Base-by-base conservation (phyloP, 2,329 filamentous ascomycete species). In the Aspergillus sp. region DNA sequence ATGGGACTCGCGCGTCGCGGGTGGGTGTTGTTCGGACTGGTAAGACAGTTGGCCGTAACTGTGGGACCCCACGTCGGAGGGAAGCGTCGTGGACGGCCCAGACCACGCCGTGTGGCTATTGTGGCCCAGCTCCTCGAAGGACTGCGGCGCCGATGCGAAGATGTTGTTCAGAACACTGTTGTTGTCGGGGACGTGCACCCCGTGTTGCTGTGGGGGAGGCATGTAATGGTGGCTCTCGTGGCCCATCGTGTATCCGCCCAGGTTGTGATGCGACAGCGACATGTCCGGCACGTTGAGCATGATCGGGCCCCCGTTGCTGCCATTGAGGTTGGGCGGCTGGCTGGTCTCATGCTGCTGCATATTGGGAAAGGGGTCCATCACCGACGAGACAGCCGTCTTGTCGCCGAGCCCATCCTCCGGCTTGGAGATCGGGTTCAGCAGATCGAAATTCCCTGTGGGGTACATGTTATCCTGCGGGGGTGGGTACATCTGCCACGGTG, bases 231-330 rank as follows among this genome's bases (percentile, higher is more conserved):
- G 70, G 36, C 55, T 55, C 31, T 71, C 67, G 20, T 67, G 64
- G 32, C 63, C 58, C 50, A 73, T 61, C 14, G 49, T 52, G 51
- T 72, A 73, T 20, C 60, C 63, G 13, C 56, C 48, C 3, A 72
- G 57, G 29, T 60, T 59, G 3, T 63, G 58, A 40, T 71, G 68
- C 4, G 69, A 60, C 14, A 73, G 60, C 2, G 68, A 61, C 9
- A 72, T 51, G 34, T 71, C 70, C n/a, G 71, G 64, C 25, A 71
- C 61, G 44, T 66, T 70, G 13, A 73, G 63, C 63, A 73, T 67
- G 36, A 64, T 55, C 1, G 67, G 61, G 19, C 62, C 62, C 11
- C 65, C 60, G 49, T 53, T 67, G 17, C 66, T 62, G 6, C 60
- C 62, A 29, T 57, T 63, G 29, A 71, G 58, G 20, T 59, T 66